These are phyloP conservation scores for Leccinum fibrillosum DNA, from an alignment of 768 basidiomycete species.

Conservation along the genomic window DNA sequence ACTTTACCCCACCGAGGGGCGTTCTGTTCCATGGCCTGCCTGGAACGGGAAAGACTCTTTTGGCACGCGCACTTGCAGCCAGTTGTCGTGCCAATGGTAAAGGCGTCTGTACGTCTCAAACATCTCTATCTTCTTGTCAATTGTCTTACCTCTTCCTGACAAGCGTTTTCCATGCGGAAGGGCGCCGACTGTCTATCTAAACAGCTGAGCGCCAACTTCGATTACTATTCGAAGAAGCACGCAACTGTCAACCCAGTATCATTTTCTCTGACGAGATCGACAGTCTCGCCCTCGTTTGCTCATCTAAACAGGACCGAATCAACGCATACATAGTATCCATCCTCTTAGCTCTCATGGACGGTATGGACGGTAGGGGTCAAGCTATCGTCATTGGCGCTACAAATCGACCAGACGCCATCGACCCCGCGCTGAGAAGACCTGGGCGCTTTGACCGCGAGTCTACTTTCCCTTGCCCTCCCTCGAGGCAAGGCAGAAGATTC, in stretches of 20 bases:
- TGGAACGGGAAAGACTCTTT: constrained; percentile 95
- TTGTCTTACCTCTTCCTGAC: background rate
- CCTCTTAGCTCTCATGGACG: constrained; percentile 95
- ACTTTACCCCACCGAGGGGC: constrained; percentile 91
- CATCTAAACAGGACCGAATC: constrained; percentile 98
- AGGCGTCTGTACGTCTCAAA: constrained; percentile 70
- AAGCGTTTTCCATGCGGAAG: constrained; percentile 99
- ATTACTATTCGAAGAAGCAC: constrained; percentile 93
- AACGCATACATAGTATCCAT: constrained; percentile 98
- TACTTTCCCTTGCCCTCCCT: constrained; percentile 90
- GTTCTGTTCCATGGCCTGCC: constrained; percentile 98
- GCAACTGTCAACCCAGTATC: constrained; percentile 88
- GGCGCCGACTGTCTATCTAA: constrained; percentile 97
- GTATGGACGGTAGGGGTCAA: constrained; percentile 97
- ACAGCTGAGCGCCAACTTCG: constrained; percentile 94
- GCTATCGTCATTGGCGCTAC: constrained; percentile 98
- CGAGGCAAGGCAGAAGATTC: constrained; percentile 85
- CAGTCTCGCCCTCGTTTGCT: constrained; percentile 94
- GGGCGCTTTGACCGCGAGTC: constrained; percentile 96
- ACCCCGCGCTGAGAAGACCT: constrained; percentile 90
- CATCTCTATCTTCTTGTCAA: background rate
- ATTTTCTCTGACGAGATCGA: constrained; percentile 99
- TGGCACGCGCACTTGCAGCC: constrained; percentile 92
- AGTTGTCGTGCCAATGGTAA: constrained; percentile 85
- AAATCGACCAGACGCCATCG: constrained; percentile 96